Evolutionary conservation across 1,139 yeast genomes (phyloP).

Genomic region (Yamadazyma songkhlaensis): DNA sequence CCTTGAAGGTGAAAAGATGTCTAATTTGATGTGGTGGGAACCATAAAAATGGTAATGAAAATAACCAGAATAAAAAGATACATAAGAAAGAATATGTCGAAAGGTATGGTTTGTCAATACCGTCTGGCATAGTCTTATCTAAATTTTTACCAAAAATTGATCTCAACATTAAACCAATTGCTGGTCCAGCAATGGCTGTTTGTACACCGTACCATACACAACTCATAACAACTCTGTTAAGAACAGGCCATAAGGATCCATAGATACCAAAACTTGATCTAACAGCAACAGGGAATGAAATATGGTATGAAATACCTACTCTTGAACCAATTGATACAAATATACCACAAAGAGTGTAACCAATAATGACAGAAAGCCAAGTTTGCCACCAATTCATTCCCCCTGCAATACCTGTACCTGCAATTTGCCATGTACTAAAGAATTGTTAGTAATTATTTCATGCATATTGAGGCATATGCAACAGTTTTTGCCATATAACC

Average conservation of each 20-base stretch:
- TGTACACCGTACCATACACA: conserved; percentile 84
- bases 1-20: conserved; percentile 78
- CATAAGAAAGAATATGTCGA: conserved; percentile 69
- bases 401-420: conserved; percentile 70
- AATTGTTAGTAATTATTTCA: conserved; percentile 4
- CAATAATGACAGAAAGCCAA: conserved; percentile 82
- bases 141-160: conserved; percentile 66
- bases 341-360: conserved; percentile 57
- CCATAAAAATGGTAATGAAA: conserved; percentile 74
- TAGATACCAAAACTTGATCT: conserved; percentile 75
- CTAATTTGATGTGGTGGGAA: conserved; percentile 79
- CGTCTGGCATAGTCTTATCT: conserved; percentile 39
- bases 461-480: not conserved
- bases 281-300: conserved; percentile 74
- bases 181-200: conserved; percentile 78
- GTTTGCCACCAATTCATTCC: conserved; percentile 84
- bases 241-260: conserved; percentile 77
- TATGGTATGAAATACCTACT: conserved; percentile 70
- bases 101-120: conserved; percentile 46
- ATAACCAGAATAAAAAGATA: conserved; percentile 77
- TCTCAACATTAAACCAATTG: conserved; percentile 69
- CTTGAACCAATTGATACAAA: conserved; percentile 66
- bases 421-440: conserved; percentile 85
- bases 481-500: too few relatives aligned
- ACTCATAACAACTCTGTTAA: conserved; percentile 80